Base-by-base conservation (phyloP, 805 yeast species). In the Candida germanica region DNA sequence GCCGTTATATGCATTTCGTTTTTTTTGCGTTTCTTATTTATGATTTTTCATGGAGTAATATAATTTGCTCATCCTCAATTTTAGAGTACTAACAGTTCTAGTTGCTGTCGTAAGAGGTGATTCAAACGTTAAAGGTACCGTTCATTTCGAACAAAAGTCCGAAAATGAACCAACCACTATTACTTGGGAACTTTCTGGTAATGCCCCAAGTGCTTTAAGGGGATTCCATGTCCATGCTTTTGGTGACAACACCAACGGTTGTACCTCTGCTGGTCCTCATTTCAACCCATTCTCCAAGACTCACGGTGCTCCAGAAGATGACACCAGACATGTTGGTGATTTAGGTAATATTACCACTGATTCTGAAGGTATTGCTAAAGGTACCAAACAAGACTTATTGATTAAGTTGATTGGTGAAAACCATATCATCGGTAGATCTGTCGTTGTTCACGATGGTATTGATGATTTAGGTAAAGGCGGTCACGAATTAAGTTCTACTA, bases 181-280 rank as follows among this genome's bases (percentile, higher is more conserved):
- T 51, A 52, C 88, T 15, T 93, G 87, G 80, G 94, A 91, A 56
- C 85, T 93, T 59, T 56, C 78, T 40, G 98, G 98, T 63, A 87
- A 88, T 68, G 81, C 79, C 49, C 72, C 97, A 43, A 83, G 86
- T 56, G 91, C 96, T 34, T 70, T 75, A 61, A 82, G 95, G 69
- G 98, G 98, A 36, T 91, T 93, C 96, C 98, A 93, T 77, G 72
- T 93, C 60, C 98, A 93, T 70, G 83, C 87, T 61, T 93, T 93
- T 58, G 98, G 98, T 72, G 98, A 93, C 75, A 87, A 87, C 80
- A 87, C 98, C 69, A 93, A 93, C 65, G 98, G 98, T 50, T 93
- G 98, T 73, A 91, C 96, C 43, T 86, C 96, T 49, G 96, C 97
- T 37, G 97, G 97, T 59, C 96, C 96, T 42, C 97, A 89, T 72